Percentiles rank a stretch among this genome's conserved stretches.
Evolutionary conservation across 768 basidiomycete genomes (phyloP).

Genomic region (Boletellus emodensis): DNA sequence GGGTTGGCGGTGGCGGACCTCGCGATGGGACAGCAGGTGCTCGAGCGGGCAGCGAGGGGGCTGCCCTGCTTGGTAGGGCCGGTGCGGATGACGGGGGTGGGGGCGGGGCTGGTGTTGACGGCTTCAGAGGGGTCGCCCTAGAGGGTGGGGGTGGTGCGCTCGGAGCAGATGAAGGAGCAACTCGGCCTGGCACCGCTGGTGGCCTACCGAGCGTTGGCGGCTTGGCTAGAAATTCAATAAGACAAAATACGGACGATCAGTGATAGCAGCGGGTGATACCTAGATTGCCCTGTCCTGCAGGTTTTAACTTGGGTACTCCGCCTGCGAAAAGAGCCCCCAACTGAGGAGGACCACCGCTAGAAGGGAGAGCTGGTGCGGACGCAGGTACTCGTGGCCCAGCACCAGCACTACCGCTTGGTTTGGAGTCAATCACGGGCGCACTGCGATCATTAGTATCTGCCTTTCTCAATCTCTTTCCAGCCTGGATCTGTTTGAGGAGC

Average conservation of each 20-base stretch:
- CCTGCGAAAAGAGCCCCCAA: constrained; percentile 84
- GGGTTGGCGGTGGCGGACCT: constrained; percentile 41
- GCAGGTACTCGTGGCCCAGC: constrained; percentile 28
- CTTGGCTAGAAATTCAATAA: constrained; percentile 43
- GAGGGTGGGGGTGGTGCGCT: constrained; percentile 28
- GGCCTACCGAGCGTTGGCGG: constrained; percentile 62
- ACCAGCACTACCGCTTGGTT: constrained; percentile 41
- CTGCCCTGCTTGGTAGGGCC: constrained; percentile 34
- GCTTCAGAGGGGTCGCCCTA: constrained; percentile 29
- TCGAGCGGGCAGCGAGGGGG: constrained; percentile 38
- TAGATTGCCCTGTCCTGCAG: constrained; percentile 58
- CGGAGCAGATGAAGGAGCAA: constrained; percentile 28
- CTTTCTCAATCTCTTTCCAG: constrained; percentile 80
- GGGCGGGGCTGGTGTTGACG: constrained; percentile 32
- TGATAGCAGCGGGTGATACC: constrained; percentile 38
- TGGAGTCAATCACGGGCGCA: constrained; percentile 53
- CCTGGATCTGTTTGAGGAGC: constrained; percentile 76
- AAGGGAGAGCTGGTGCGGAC: constrained; percentile 15
- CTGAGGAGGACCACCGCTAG: constrained; percentile 64
- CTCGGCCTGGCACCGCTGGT: constrained; percentile 57
- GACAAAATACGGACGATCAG: not conserved
- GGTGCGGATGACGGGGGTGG: constrained; percentile 30
- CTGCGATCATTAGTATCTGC: constrained; percentile 80
- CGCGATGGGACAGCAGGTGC: constrained; percentile 41
- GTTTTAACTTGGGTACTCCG: constrained; percentile 87